Conservation (phyloP, 257 asterid genomes). For the Penstemon newberryi region DNA sequence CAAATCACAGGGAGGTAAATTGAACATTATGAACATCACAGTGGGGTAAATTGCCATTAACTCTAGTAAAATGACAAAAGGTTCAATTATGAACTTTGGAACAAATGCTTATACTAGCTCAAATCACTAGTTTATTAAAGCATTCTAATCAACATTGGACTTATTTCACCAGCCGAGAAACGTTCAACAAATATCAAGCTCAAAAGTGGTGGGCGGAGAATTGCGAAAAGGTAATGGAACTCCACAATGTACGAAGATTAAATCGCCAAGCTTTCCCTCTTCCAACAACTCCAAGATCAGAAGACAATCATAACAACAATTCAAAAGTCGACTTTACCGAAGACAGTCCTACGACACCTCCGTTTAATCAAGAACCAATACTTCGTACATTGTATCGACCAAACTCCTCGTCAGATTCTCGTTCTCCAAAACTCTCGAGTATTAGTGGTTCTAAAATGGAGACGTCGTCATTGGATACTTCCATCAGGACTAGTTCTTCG, state of each 20-base stretch:
- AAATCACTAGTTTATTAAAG: neutral
- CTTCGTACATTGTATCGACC: slow-evolving; percentile 67
- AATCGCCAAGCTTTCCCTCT: slow-evolving; percentile 83
- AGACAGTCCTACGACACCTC: slow-evolving; percentile 87
- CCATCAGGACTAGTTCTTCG: slow-evolving; percentile 74
- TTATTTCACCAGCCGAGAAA: slow-evolving; percentile 66
- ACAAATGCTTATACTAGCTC: no score
- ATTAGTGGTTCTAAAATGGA: slow-evolving; percentile 55
- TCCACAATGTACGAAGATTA: slow-evolving; percentile 81
- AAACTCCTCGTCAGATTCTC: slow-evolving; percentile 72
- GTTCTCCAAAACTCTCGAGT: slow-evolving; percentile 86
- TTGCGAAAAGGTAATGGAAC: slow-evolving; percentile 82
- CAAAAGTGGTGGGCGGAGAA: slow-evolving; percentile 98
- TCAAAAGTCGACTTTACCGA: slow-evolving; percentile 64
- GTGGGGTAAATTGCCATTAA: no score
- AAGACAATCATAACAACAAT: slow-evolving; percentile 58
- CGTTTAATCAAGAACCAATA: slow-evolving; percentile 63
- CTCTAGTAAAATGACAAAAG: no score
- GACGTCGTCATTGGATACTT: slow-evolving; percentile 58
- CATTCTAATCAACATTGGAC: neutral
- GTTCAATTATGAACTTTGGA: no score
- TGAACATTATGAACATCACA: no score
- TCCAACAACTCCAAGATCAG: slow-evolving; percentile 79
- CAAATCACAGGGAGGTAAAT: no score
- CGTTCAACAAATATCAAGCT: slow-evolving; percentile 93